A percentile compares a stretch with the other conserved stretches of the same genome.
Conservation (phyloP, 257 asterid genomes). For the Nicotiana noctiflora region DNA sequence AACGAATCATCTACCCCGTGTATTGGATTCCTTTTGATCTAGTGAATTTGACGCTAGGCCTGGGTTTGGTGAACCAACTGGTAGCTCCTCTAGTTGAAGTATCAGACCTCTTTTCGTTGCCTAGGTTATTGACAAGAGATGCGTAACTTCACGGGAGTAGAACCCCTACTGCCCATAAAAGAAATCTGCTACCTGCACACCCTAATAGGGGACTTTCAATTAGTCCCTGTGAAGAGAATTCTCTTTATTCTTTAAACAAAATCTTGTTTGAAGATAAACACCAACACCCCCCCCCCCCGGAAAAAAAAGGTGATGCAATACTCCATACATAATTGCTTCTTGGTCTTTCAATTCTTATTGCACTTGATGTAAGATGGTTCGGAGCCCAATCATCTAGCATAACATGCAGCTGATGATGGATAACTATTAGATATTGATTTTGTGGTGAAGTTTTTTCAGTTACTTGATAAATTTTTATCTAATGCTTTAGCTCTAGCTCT, state of each 20-base stretch:
- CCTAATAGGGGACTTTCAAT: neutral
- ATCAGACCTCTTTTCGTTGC: neutral
- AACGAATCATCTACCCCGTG: neutral
- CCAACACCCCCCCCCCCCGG: no score
- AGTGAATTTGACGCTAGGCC: neutral
- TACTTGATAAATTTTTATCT: neutral
- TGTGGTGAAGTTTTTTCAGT: neutral
- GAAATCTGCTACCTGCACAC: neutral
- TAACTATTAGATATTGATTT: neutral
- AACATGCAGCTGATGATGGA: neutral
- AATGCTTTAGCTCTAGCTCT: neutral
- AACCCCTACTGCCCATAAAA: neutral
- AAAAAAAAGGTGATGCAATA: neutral
- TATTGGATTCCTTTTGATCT: neutral
- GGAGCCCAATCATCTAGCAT: neutral
- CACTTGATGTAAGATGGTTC: neutral
- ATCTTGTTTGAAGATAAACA: no score
- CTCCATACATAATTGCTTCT: slow-evolving; percentile 5
- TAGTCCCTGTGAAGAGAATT: neutral
- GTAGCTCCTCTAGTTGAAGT: neutral
- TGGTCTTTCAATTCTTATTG: neutral
- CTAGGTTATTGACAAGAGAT: neutral
- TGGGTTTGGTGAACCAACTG: neutral
- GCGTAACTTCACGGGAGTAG: neutral
- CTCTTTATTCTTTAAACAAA: neutral